Conservation (phyloP, 331 rosid genomes). For the Saraca asoca region DNA sequence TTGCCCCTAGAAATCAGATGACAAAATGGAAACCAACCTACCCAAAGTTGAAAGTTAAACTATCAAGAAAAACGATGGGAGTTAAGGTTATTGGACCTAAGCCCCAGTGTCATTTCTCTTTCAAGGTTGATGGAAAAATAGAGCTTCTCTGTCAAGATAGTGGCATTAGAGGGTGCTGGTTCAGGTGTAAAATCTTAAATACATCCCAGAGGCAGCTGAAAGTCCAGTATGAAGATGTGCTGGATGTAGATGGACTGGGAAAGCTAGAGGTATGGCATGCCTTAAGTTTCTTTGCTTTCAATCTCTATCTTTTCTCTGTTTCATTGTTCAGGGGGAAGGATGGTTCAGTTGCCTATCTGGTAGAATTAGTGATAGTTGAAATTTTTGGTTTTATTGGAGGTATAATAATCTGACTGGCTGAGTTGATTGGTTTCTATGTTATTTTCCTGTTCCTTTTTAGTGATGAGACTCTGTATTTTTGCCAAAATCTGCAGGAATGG, state of each 20-base stretch:
- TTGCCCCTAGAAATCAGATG: constrained; percentile 34
- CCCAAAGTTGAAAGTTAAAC: constrained; percentile 63
- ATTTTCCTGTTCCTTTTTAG: constrained; percentile 3
- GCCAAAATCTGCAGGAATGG: constrained; percentile 66
- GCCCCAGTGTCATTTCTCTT: constrained; percentile 38
- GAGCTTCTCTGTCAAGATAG: constrained; percentile 85
- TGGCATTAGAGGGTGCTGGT: constrained; percentile 95
- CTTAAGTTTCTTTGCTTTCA: no score
- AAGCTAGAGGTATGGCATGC: constrained; percentile 27
- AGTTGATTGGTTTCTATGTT: constrained; percentile 8
- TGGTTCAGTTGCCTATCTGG: background rate
- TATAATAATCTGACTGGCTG: constrained; percentile 9
- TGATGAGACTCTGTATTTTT: constrained; percentile 23
- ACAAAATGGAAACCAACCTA: constrained; percentile 41
- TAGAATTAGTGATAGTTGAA: constrained; percentile 8
- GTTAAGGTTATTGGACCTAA: constrained; percentile 40
- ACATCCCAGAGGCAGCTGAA: constrained; percentile 52
- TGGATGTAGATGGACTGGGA: constrained; percentile 54
- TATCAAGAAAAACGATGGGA: constrained; percentile 53
- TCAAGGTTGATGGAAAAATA: constrained; percentile 53
- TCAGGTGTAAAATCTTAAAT: constrained; percentile 66
- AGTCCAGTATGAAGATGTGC: constrained; percentile 65
- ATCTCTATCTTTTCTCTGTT: no score
- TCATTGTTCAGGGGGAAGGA: no score
- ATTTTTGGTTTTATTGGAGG: constrained; percentile 11